Evolutionary conservation across 2,329 filamentous ascomycete genomes (phyloP).

Genomic region (Aureobasidium pullulans): DNA sequence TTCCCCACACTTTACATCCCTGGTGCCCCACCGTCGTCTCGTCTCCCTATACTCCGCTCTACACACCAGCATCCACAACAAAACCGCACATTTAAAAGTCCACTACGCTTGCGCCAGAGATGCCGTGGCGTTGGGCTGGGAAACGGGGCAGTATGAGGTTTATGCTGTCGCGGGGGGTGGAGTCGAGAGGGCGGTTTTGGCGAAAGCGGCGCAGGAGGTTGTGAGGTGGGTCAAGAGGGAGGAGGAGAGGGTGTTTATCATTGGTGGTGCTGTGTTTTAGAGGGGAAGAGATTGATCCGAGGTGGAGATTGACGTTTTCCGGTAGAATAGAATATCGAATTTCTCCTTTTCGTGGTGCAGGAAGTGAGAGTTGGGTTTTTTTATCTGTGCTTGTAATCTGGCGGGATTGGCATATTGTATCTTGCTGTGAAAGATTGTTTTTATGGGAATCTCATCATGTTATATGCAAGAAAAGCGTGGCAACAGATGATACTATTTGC

Average conservation of each 20-base stretch:
- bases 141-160: conserved; percentile 84
- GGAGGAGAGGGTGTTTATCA: conserved; percentile 91
- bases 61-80: conserved; percentile 77
- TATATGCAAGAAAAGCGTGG: too few species aligned
- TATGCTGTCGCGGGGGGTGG: conserved; percentile 86
- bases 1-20: conserved; percentile 55
- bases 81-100: conserved; percentile 77
- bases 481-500: too few species aligned
- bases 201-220: conserved; percentile 79
- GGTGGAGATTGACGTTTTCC: too few species aligned
- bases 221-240: conserved; percentile 87
- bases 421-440: too few species aligned
- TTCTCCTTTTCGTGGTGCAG: too few species aligned
- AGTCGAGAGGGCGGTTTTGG: conserved; percentile 56
- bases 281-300: not conserved
- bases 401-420: too few species aligned
- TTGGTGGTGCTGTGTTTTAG: conserved; percentile 78
- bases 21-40: conserved; percentile 42
- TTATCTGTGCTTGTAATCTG: too few species aligned
- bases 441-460: too few species aligned
- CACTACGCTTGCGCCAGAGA: conserved; percentile 71
- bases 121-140: conserved; percentile 78
- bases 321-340: too few species aligned
- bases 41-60: conserved; percentile 80
- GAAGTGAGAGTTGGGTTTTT: too few species aligned